These are phyloP conservation scores for Aspergillus caelatus DNA, from an alignment of 2,329 filamentous ascomycete species.

Conservation along the genomic window DNA sequence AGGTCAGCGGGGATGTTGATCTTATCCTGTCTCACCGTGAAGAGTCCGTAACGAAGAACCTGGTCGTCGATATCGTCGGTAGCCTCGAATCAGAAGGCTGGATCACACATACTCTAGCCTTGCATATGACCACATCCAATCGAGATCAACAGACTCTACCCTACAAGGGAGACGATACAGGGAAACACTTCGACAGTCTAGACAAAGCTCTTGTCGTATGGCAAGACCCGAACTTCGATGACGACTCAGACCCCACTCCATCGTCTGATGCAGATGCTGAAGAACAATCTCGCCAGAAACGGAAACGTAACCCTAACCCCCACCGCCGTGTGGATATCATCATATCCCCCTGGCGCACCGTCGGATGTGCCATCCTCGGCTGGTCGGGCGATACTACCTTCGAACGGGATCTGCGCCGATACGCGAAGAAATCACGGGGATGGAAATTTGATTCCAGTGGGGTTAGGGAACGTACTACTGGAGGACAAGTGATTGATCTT, in stretches of 20 bases:
- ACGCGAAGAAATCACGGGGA: slow-evolving; percentile 70
- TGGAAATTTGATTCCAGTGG: slow-evolving; percentile 94
- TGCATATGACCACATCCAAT: slow-evolving; percentile 71
- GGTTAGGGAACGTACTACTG: slow-evolving; percentile 67
- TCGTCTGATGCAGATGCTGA: background rate
- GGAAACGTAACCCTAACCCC: slow-evolving; percentile 65
- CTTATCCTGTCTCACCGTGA: slow-evolving; percentile 80
- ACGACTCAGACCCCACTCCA: slow-evolving; percentile 31
- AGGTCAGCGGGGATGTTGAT: slow-evolving; percentile 78
- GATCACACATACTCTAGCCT: slow-evolving; percentile 79
- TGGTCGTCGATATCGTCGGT: slow-evolving; percentile 72
- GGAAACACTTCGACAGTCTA: slow-evolving; percentile 74
- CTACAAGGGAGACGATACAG: slow-evolving; percentile 48
- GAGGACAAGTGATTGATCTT: slow-evolving; percentile 70
- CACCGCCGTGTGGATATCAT: slow-evolving; percentile 93
- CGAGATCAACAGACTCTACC: slow-evolving; percentile 69
- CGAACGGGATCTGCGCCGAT: slow-evolving; percentile 79
- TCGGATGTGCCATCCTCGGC: slow-evolving; percentile 83
- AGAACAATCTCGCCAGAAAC: slow-evolving; percentile 18
- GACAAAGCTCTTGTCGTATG: slow-evolving; percentile 94
- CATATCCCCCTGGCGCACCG: slow-evolving; percentile 82
- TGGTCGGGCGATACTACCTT: slow-evolving; percentile 92
- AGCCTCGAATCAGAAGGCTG: slow-evolving; percentile 69
- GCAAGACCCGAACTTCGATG: slow-evolving; percentile 66
- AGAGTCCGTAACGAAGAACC: slow-evolving; percentile 65